These are phyloP conservation scores for Anastatica hierochuntica DNA, from an alignment of 345 rosid genomes.

Conservation along the genomic window DNA sequence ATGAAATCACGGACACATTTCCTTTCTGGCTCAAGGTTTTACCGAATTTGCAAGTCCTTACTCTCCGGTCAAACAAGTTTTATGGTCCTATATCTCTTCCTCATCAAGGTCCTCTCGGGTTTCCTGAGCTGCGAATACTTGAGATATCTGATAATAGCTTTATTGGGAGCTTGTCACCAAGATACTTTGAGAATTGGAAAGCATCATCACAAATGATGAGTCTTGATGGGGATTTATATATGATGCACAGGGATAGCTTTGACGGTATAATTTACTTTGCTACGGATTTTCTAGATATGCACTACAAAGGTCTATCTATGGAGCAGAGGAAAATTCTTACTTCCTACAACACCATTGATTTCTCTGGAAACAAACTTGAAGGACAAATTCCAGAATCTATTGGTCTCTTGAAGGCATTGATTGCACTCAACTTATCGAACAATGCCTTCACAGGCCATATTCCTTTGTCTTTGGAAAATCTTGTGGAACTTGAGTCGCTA, in stretches of 20 bases:
- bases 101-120: not conserved
- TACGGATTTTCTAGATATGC: not conserved
- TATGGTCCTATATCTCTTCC: not conserved
- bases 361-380: not conserved
- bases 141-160: not conserved
- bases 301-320: constrained; percentile 8
- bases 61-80: constrained; percentile 6
- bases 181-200: constrained; percentile 9
- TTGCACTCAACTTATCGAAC: constrained; percentile 15
- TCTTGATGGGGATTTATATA: not conserved
- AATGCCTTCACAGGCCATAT: constrained; percentile 14
- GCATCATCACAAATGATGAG: not conserved
- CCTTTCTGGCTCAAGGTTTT: constrained; percentile 18
- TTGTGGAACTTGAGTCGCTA: not conserved
- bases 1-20: constrained; percentile 7
- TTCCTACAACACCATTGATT: constrained; percentile 2
- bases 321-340: not conserved
- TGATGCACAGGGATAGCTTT: not conserved
- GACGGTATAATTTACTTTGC: not conserved
- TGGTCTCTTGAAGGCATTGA: constrained; percentile 12
- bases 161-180: not conserved
- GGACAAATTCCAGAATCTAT: constrained; percentile 1
- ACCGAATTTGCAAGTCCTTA: not conserved
- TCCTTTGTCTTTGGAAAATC: constrained; percentile 1
- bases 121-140: not conserved